These are phyloP conservation scores for Suillus hirtellus DNA, from an alignment of 768 basidiomycete genomes.

Conservation along the genomic window DNA sequence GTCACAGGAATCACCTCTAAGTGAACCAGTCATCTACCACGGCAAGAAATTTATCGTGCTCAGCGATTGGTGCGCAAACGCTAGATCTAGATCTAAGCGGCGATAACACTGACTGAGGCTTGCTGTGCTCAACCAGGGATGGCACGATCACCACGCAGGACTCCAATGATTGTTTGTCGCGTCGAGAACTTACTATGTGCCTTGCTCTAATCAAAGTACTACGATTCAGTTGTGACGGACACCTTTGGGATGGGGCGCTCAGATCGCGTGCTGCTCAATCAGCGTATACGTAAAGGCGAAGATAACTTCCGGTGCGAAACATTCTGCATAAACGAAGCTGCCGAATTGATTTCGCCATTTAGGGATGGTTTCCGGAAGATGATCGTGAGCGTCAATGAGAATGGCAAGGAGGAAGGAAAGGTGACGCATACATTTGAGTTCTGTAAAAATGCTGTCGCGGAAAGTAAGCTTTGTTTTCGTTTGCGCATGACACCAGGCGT, in stretches of 20 bases:
- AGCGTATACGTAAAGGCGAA: constrained; percentile 66
- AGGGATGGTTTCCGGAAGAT: constrained; percentile 90
- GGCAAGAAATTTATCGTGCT: constrained; percentile 85
- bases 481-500: constrained; percentile 7
- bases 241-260: constrained; percentile 82
- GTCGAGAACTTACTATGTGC: not conserved
- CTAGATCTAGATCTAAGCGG: constrained; percentile 6
- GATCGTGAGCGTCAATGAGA: constrained; percentile 74
- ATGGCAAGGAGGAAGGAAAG: constrained; percentile 37
- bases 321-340: constrained; percentile 18
- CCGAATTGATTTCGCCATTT: constrained; percentile 25
- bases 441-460: constrained; percentile 73
- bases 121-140: constrained; percentile 53
- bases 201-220: not conserved
- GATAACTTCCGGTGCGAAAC: constrained; percentile 63
- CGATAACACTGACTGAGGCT: not conserved
- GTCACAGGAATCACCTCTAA: constrained; percentile 65
- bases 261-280: constrained; percentile 71
- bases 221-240: constrained; percentile 75
- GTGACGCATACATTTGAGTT: constrained; percentile 69
- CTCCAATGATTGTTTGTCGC: constrained; percentile 83
- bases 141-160: constrained; percentile 92
- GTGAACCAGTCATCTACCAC: constrained; percentile 80
- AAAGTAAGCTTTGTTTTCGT: constrained; percentile 49
- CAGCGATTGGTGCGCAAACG: constrained; percentile 78